These are phyloP conservation scores for Phytophthora tubulina DNA, from an alignment of 352 stramenopile genomes.

Conservation along the genomic window DNA sequence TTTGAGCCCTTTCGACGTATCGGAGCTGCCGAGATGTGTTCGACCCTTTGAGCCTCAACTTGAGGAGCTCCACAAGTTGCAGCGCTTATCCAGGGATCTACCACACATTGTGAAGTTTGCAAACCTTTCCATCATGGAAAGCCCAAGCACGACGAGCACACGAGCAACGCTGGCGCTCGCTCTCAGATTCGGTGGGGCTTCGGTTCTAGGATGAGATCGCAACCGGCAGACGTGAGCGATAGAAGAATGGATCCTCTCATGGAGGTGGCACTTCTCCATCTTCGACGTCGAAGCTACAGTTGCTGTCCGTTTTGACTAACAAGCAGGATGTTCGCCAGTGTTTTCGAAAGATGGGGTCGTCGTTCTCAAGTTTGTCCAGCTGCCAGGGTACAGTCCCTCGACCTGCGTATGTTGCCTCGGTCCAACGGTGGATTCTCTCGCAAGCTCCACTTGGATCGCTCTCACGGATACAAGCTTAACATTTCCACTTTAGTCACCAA, in stretches of 20 bases:
- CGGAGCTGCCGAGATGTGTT: slow-evolving; percentile 7
- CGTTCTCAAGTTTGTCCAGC: slow-evolving; percentile 20
- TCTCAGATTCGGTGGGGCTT: slow-evolving; percentile 11
- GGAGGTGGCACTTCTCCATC: slow-evolving; percentile 6
- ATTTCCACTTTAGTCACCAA: slow-evolving; percentile 21
- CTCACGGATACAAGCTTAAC: slow-evolving; percentile 7
- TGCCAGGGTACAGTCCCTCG: slow-evolving; percentile 28
- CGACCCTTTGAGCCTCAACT: neutral
- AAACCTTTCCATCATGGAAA: neutral
- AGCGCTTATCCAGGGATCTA: no score
- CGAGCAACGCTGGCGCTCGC: neutral
- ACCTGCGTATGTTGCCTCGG: neutral
- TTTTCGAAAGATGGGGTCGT: slow-evolving; percentile 3
- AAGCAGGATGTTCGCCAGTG: slow-evolving; percentile 10
- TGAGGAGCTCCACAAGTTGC: no score
- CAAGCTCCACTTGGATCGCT: neutral
- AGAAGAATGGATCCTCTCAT: neutral
- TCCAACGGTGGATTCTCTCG: slow-evolving; percentile 25
- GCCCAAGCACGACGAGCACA: neutral
- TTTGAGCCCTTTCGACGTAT: slow-evolving; percentile 13
- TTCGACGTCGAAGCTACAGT: neutral
- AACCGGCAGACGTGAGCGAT: neutral
- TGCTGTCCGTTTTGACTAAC: no score
- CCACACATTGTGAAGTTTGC: no score
- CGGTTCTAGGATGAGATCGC: slow-evolving; percentile 1